A percentile compares a stretch with the other conserved stretches of the same genome.
phyloP scores from a whole-genome alignment of 2,329 filamentous ascomycete species.

The Aspergillus brasiliensis region DNA sequence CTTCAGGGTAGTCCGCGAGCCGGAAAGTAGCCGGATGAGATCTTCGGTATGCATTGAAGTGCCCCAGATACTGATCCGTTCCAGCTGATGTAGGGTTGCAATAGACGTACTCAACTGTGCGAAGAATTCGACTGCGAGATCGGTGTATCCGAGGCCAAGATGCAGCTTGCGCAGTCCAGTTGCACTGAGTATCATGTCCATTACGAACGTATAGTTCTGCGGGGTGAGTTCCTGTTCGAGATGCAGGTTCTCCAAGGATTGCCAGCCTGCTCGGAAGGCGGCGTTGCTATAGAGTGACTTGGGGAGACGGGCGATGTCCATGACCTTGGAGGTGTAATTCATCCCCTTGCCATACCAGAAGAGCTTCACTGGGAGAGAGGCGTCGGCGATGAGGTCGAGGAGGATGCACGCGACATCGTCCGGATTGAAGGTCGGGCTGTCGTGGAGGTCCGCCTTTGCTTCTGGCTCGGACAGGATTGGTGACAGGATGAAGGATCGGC shows the following conservation, averaged over 20 bases:
- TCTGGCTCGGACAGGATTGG: constrained; percentile 2
- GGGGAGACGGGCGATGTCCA: constrained; percentile 13
- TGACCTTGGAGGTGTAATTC: constrained; percentile 11
- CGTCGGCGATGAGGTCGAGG: constrained; percentile 11
- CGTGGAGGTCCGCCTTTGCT: no score
- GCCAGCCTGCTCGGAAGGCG: constrained; percentile 10
- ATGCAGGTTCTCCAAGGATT: constrained; percentile 10
- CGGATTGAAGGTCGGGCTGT: constrained; percentile 5
- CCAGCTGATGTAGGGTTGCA: not conserved
- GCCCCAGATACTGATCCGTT: constrained; percentile 9
- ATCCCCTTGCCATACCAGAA: constrained; percentile 17
- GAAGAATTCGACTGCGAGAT: constrained; percentile 16
- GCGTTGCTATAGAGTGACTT: constrained; percentile 10
- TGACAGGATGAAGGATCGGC: constrained; percentile 16
- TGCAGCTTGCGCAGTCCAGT: constrained; percentile 12
- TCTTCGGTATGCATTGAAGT: constrained; percentile 5
- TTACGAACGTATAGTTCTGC: constrained; percentile 13
- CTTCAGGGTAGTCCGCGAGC: constrained; percentile 5
- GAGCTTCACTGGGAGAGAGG: constrained; percentile 10
- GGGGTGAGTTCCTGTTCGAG: constrained; percentile 15
- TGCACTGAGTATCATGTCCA: constrained; percentile 11
- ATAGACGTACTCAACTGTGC: constrained; percentile 4
- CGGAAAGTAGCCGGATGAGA: constrained; percentile 4
- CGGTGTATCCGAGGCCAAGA: constrained; percentile 10
- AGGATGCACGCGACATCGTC: constrained; percentile 14